phyloP scores from a whole-genome alignment of 495 filamentous ascomycete genomes.

The Lineolata rhizophorae region DNA sequence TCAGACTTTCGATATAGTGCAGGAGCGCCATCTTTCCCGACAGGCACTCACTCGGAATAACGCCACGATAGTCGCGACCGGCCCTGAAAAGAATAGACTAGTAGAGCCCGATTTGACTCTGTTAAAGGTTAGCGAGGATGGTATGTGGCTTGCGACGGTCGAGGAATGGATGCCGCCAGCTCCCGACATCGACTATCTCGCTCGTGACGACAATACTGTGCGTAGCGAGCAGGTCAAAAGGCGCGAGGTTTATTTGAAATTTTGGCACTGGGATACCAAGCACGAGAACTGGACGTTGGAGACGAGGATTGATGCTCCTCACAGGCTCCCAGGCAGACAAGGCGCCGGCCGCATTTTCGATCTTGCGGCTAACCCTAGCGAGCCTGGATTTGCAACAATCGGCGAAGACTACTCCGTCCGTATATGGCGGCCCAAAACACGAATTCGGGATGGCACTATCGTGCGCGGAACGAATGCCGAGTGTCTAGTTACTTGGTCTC shows the following conservation, averaged over 20 bases:
- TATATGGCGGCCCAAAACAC: conserved; percentile 50
- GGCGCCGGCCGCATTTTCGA: conserved; percentile 39
- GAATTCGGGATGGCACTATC: conserved; percentile 37
- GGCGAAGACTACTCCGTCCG: conserved; percentile 58
- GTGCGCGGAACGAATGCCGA: conserved; percentile 29
- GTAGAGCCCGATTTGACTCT: conserved; percentile 51
- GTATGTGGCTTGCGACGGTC: conserved; percentile 75
- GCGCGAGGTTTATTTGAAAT: conserved; percentile 60
- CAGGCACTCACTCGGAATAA: conserved; percentile 81
- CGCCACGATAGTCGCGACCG: conserved; percentile 52
- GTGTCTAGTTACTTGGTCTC: conserved; percentile 47
- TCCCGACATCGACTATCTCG: conserved; percentile 34
- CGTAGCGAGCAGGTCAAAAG: conserved; percentile 25
- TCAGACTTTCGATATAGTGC: conserved; percentile 65
- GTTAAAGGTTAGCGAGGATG: conserved; percentile 52
- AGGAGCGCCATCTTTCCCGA: conserved; percentile 48
- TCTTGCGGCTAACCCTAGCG: conserved; percentile 41
- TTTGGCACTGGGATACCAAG: conserved; percentile 59
- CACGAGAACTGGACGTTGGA: conserved; percentile 47
- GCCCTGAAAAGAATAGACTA: conserved; percentile 43
- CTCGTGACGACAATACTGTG: conserved; percentile 14
- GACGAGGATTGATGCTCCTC: conserved; percentile 64
- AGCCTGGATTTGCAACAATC: conserved; percentile 55
- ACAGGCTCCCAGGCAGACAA: conserved; percentile 24
- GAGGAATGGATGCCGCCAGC: conserved; percentile 68